Percentiles rank a stretch among this genome's conserved stretches.
phyloP scores from a whole-genome alignment of 768 basidiomycete genomes.

The Phlebiopsis flavidoalba region DNA sequence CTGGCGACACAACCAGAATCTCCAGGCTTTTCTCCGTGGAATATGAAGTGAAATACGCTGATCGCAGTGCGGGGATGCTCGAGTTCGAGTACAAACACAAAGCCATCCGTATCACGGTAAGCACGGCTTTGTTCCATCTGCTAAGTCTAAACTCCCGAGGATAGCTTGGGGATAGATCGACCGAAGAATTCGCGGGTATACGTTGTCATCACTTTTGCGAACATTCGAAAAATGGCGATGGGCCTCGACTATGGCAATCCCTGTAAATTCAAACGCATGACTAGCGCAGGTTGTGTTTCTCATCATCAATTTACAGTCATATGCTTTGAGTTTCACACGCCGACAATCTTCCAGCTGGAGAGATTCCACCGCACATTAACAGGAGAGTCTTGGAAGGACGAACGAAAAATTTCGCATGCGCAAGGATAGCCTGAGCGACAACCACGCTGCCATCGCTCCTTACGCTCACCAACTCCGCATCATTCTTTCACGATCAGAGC shows the following conservation, averaged over 20 bases:
- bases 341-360: conserved; percentile 58
- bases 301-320: conserved; percentile 38
- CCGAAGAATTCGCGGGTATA: conserved; percentile 45
- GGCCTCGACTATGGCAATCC: conserved; percentile 59
- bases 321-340: conserved; percentile 62
- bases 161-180: conserved; percentile 55
- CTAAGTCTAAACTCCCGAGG: background rate
- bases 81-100: conserved; percentile 67
- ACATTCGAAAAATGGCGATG: conserved; percentile 54
- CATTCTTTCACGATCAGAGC: conserved; percentile 44
- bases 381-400: conserved; percentile 34
- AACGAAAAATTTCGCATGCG: conserved; percentile 50
- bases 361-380: conserved; percentile 49
- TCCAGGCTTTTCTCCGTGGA: conserved; percentile 56
- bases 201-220: conserved; percentile 50
- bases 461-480: conserved; percentile 71
- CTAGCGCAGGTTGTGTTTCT: background rate
- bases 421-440: conserved; percentile 51
- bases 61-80: conserved; percentile 45
- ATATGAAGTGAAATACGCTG: conserved; percentile 50
- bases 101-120: conserved; percentile 55
- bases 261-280: conserved; percentile 39
- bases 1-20: conserved; percentile 14
- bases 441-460: conserved; percentile 55
- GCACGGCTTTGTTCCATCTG: conserved; percentile 7